phyloP scores from a whole-genome alignment of 345 rosid species.

The Sisymbrium altissimum region DNA sequence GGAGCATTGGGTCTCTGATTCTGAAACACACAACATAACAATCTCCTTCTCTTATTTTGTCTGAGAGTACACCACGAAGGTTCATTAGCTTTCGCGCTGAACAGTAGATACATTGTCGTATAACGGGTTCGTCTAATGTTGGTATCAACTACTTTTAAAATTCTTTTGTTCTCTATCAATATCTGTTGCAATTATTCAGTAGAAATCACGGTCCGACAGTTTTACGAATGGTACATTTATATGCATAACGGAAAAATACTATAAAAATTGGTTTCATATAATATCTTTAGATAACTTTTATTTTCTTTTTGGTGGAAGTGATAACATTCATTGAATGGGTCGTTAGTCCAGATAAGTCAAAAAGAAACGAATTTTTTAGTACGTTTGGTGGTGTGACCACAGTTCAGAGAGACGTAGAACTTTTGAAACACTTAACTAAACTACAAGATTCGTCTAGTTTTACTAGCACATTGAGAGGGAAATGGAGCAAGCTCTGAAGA shows the following conservation, averaged over 20 bases:
- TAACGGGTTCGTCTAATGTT: too few species aligned
- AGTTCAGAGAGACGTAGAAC: background rate
- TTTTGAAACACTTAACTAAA: background rate
- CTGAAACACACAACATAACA: background rate
- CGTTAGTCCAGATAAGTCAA: background rate
- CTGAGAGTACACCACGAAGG: too few species aligned
- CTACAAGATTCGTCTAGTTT: background rate
- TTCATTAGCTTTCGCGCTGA: too few species aligned
- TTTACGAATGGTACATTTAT: too few species aligned
- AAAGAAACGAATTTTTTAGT: background rate
- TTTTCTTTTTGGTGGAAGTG: background rate
- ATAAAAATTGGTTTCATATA: background rate
- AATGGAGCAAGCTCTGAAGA: slow-evolving; percentile 29
- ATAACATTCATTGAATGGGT: background rate
- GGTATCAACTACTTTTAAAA: too few species aligned
- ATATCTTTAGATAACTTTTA: background rate
- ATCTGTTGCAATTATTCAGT: too few species aligned
- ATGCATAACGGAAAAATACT: background rate
- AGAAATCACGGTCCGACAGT: too few species aligned
- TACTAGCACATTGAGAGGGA: background rate
- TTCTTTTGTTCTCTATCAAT: too few species aligned
- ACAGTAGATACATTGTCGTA: too few species aligned
- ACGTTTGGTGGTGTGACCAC: background rate
- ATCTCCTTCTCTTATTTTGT: background rate
- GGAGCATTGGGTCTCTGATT: background rate